Percentiles rank a stretch among this genome's conserved stretches.
These are phyloP conservation scores for Aristolochia fimbriata DNA, from an alignment of 164 flowering plant genomes.

Conservation along the genomic window DNA sequence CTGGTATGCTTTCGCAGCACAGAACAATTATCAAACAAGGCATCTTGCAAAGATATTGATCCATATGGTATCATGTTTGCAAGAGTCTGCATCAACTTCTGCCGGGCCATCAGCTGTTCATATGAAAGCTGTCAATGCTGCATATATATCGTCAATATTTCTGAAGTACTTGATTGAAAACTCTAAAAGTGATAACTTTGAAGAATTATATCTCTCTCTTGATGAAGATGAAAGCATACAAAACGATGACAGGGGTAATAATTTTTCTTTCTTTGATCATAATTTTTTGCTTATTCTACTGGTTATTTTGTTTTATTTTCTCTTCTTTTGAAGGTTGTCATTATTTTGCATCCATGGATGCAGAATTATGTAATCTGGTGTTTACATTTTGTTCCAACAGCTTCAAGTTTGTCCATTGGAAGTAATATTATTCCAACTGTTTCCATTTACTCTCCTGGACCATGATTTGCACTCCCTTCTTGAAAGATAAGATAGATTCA, in stretches of 20 bases:
- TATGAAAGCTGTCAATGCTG: constrained; percentile 70
- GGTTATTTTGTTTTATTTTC: too few relatives aligned
- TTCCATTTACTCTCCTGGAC: too few relatives aligned
- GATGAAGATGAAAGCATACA: constrained; percentile 56
- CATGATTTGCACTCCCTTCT: too few relatives aligned
- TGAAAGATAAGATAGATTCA: too few relatives aligned
- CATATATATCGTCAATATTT: constrained; percentile 65
- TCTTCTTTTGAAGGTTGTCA: too few relatives aligned
- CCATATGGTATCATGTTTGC: constrained; percentile 71
- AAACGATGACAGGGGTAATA: constrained; percentile 5
- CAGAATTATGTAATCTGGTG: too few relatives aligned
- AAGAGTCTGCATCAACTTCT: constrained; percentile 54
- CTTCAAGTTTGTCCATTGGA: too few relatives aligned
- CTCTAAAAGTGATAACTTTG: constrained; percentile 47
- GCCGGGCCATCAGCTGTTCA: constrained; percentile 27
- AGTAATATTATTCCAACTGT: too few relatives aligned
- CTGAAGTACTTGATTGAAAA: constrained; percentile 78
- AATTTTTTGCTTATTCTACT: too few relatives aligned
- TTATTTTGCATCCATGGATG: too few relatives aligned
- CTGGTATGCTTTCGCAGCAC: constrained; percentile 35
- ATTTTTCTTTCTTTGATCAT: too few relatives aligned
- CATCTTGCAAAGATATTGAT: constrained; percentile 87
- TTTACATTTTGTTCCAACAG: too few relatives aligned
- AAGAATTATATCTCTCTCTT: constrained; percentile 54
- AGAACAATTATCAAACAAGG: constrained; percentile 65